phyloP scores from a whole-genome alignment of 2,329 filamentous ascomycete species.

The Colletotrichum magnum region DNA sequence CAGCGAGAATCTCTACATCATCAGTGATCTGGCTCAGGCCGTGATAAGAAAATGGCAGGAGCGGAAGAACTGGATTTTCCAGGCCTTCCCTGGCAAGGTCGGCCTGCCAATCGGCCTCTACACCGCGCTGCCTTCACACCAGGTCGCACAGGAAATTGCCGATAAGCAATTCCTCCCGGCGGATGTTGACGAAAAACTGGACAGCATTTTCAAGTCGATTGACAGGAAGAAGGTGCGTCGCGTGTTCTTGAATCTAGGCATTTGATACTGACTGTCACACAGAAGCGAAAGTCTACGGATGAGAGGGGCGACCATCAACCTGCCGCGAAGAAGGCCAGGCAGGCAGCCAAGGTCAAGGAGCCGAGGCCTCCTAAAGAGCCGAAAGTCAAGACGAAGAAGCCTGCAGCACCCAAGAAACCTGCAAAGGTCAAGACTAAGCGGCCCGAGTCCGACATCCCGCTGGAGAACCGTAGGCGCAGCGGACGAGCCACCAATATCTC shows the following conservation, averaged over 20 bases:
- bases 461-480: constrained; percentile 68
- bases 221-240: constrained; percentile 79
- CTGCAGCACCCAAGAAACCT: constrained; percentile 44
- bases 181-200: constrained; percentile 81
- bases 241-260: neutral
- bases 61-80: constrained; percentile 86
- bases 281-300: constrained; percentile 72
- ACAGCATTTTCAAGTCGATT: constrained; percentile 73
- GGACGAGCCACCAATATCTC: constrained; percentile 59
- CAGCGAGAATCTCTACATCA: constrained; percentile 84
- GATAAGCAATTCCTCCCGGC: constrained; percentile 88
- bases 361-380: constrained; percentile 38
- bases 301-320: constrained; percentile 63
- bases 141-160: constrained; percentile 86
- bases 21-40: constrained; percentile 89
- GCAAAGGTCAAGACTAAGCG: constrained; percentile 44
- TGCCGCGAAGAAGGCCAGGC: constrained; percentile 56
- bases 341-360: constrained; percentile 52
- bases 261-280: constrained; percentile 45
- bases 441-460: constrained; percentile 44
- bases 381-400: constrained; percentile 50
- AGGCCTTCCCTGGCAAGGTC: constrained; percentile 85
- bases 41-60: constrained; percentile 90
- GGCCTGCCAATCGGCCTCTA: constrained; percentile 87
- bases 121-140: constrained; percentile 79